These are phyloP conservation scores for Neopestalotiopsis clavispora DNA, from an alignment of 2,329 filamentous ascomycete species.

Conservation along the genomic window DNA sequence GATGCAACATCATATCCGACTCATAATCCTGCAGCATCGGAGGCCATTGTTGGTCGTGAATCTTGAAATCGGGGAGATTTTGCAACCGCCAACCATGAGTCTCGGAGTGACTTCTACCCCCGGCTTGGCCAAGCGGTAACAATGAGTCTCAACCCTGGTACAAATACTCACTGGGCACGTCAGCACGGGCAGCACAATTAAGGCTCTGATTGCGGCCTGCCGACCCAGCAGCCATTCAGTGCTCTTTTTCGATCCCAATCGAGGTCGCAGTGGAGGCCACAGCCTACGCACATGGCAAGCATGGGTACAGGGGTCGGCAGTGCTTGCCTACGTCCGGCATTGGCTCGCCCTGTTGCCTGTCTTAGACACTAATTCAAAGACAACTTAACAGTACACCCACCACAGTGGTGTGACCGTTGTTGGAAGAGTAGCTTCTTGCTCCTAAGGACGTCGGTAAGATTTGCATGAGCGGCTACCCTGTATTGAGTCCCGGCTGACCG, in stretches of 20 bases:
- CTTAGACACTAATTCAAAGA: not conserved
- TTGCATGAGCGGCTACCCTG: not conserved
- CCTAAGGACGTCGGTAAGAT: not conserved
- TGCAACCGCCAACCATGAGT: not conserved
- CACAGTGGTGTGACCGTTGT: not conserved
- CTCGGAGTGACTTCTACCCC: not conserved
- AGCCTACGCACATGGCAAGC: slow-evolving; percentile 3
- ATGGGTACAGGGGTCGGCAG: slow-evolving; percentile 11
- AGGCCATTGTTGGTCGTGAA: not conserved
- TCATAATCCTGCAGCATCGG: no score
- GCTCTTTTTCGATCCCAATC: not conserved
- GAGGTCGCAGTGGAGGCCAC: slow-evolving; percentile 4
- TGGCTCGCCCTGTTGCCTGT: not conserved
- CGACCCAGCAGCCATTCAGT: not conserved
- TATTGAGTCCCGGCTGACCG: not conserved
- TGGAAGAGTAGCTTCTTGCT: not conserved
- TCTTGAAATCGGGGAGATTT: not conserved
- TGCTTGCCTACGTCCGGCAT: not conserved
- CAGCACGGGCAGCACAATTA: not conserved
- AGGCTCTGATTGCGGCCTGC: not conserved
- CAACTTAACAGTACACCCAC: not conserved
- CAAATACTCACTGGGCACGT: not conserved
- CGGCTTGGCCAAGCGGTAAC: not conserved
- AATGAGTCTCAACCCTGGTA: not conserved
- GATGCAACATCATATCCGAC: not conserved